Base-by-base conservation (phyloP, 1,284 basidiomycete genomes). In the Leccinum solheimii region DNA sequence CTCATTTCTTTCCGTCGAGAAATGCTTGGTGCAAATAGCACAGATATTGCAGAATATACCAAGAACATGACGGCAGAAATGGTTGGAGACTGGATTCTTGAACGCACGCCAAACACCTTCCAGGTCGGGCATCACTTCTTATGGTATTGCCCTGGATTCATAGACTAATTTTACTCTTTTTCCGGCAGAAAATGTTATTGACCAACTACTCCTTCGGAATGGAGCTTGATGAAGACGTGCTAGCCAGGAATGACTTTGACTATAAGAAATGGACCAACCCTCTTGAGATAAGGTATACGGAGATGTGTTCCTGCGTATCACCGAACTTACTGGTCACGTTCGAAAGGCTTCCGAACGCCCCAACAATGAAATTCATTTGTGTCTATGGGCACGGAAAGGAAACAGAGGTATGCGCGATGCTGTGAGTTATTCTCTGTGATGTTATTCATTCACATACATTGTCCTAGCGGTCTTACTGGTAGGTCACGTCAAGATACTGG, bases 321-420 rank as follows among this genome's bases (percentile, higher is more conserved):
- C 40, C 38, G 13, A 14, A 53, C 52, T 64, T 5, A 63, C 59
- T 21, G 8, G 19, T 51, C 14, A 40, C 55, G 5, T 21, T 55
- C 45, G n/a, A 50, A 64, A 92, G 90, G 69, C 79, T 95, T n/a
- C 97, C 97, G 0, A 79, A 89, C 56, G 97, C 97, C 0, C 96
- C 96, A 0, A 91, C 88, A 1, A 92, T 98, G 89, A 95, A 92
- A 74, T 88, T 98, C 23, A 94, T 90, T 76, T 98, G 97, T 68
- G 83, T 96, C 9, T 98, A 99, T 76, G 97, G 97, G 0, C 90
- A 94, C 66, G 97, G 97, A 21, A 98, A 98, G 74, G 91, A 96
- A 68, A 99, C 97, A 0, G 97, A 98, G 83, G 91, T 90, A 53
- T 69, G 82, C 70, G 19, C 27, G 2, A 23, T 30, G 19, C 52